phyloP scores from a whole-genome alignment of 1,139 yeast species.

The Eremothecium sinecaudum region DNA sequence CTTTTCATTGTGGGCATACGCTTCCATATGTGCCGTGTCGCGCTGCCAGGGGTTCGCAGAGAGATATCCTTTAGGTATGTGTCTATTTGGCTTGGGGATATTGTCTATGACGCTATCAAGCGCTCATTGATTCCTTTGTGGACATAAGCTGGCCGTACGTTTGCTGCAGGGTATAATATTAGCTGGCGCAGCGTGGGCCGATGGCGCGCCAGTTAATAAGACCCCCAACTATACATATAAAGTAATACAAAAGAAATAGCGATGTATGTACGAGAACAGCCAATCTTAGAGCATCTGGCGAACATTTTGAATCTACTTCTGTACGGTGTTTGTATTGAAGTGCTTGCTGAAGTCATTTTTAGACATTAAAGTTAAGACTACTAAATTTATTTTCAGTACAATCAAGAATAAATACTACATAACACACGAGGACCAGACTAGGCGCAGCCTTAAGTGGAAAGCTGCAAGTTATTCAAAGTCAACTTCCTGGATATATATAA shows the following conservation, averaged over 20 bases:
- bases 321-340: too few relatives aligned
- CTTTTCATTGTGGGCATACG: constrained; percentile 24
- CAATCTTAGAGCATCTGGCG: too few relatives aligned
- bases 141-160: too few relatives aligned
- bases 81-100: constrained; percentile 23
- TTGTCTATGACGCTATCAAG: too few relatives aligned
- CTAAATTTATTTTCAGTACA: background rate
- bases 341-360: background rate
- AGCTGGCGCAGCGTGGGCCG: too few relatives aligned
- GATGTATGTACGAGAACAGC: too few relatives aligned
- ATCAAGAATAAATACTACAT: background rate
- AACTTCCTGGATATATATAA: background rate
- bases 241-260: too few relatives aligned
- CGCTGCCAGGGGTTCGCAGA: constrained; percentile 20
- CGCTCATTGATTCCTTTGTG: too few relatives aligned
- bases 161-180: too few relatives aligned
- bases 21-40: constrained; percentile 22
- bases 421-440: background rate
- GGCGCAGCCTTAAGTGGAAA: background rate
- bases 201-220: too few relatives aligned
- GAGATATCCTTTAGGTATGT: constrained; percentile 23
- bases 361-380: background rate
- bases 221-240: too few relatives aligned
- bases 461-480: background rate
- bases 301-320: too few relatives aligned